Percentiles rank a stretch among this genome's conserved stretches.
Evolutionary conservation across 2,329 filamentous ascomycete genomes (phyloP).

Genomic region (Acrocalymma vagum): DNA sequence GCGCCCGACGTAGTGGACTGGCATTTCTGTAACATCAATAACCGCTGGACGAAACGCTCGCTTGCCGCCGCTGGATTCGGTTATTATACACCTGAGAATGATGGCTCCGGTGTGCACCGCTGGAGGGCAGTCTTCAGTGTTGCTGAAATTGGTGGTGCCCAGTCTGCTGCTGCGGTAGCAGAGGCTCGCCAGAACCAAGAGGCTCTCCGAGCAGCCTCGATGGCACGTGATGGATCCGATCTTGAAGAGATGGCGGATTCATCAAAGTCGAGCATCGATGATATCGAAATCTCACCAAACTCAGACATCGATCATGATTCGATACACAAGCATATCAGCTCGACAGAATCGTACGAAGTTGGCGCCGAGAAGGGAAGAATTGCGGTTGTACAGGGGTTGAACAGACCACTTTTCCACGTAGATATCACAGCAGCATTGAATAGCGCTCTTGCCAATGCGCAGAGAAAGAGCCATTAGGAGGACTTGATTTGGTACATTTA

Average conservation of each 20-base stretch:
- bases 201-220: too few relatives aligned
- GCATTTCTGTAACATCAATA: constrained; percentile 95
- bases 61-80: constrained; percentile 89
- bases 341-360: too few relatives aligned
- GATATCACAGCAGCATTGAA: constrained; percentile 90
- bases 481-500: too few relatives aligned
- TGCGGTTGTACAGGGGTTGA: constrained; percentile 83
- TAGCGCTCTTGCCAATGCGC: constrained; percentile 82
- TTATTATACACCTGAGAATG: constrained; percentile 63
- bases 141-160: constrained; percentile 71
- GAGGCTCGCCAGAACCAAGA: constrained; percentile 28
- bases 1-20: constrained; percentile 86
- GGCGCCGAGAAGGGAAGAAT: constrained; percentile 47
- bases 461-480: too few relatives aligned
- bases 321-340: too few relatives aligned
- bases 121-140: constrained; percentile 98
- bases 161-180: constrained; percentile 34
- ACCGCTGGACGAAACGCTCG: constrained; percentile 92
- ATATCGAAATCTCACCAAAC: too few relatives aligned
- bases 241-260: too few relatives aligned
- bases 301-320: too few relatives aligned
- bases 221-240: too few relatives aligned
- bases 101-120: constrained; percentile 60
- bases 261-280: too few relatives aligned
- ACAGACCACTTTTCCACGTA: constrained; percentile 91